phyloP scores from a whole-genome alignment of 768 basidiomycete species.

The Hemileccinum rubropunctum region DNA sequence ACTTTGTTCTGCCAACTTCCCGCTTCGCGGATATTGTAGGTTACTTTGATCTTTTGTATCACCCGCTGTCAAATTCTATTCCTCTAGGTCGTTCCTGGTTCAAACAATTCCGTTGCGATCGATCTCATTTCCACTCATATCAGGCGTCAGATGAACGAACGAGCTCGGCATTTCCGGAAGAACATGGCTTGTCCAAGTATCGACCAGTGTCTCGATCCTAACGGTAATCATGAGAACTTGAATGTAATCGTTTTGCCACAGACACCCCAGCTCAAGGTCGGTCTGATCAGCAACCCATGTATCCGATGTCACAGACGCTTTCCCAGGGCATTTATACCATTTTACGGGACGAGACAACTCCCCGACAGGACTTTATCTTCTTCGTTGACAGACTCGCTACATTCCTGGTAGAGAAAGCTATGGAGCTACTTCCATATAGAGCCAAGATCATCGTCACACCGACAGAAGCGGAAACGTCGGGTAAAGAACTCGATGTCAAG shows the following conservation, averaged over 20 bases:
- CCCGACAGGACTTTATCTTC: constrained; percentile 88
- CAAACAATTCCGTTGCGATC: constrained; percentile 85
- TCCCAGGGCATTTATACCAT: constrained; percentile 86
- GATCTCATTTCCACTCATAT: constrained; percentile 93
- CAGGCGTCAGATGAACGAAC: constrained; percentile 76
- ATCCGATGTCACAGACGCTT: background rate
- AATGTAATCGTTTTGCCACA: constrained; percentile 68
- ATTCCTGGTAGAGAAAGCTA: constrained; percentile 77
- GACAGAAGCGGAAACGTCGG: constrained; percentile 49
- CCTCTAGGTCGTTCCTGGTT: constrained; percentile 91
- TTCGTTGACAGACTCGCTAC: constrained; percentile 87
- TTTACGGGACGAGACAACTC: constrained; percentile 67
- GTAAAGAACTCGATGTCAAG: constrained; percentile 60
- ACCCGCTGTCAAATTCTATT: background rate
- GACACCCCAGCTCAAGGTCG: constrained; percentile 77
- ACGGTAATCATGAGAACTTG: constrained; percentile 41
- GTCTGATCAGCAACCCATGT: constrained; percentile 5
- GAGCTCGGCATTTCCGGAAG: constrained; percentile 68
- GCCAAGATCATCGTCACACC: constrained; percentile 67
- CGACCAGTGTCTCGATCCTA: constrained; percentile 35
- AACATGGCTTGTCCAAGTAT: constrained; percentile 58
- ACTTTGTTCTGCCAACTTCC: constrained; percentile 87
- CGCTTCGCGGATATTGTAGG: constrained; percentile 85
- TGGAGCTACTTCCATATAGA: constrained; percentile 76
- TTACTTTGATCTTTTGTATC: background rate